Percentiles rank a stretch among this genome's conserved stretches.
phyloP scores from a whole-genome alignment of 2,329 filamentous ascomycete species.

The Fusarium hostae region DNA sequence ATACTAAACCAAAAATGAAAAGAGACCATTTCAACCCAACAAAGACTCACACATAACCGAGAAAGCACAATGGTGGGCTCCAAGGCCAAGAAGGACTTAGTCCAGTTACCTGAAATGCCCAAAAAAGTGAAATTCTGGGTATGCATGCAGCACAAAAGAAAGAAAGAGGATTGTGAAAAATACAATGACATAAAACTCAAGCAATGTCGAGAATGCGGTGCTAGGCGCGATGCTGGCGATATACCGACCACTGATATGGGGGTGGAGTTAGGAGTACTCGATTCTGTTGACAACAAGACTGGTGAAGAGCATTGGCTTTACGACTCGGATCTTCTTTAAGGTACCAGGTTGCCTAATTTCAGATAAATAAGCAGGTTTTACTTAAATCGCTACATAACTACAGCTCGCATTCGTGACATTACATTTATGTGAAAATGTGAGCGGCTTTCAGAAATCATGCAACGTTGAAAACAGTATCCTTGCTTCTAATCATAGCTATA shows the following conservation, averaged over 20 bases:
- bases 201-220: background rate
- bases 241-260: background rate
- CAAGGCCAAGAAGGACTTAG: too few species aligned
- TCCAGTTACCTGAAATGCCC: background rate
- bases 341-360: accelerated
- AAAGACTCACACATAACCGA: background rate
- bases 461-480: accelerated
- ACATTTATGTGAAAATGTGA: background rate
- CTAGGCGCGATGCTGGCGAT: background rate
- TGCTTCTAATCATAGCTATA: accelerated
- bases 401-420: background rate
- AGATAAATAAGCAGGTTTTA: too few species aligned
- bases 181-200: background rate
- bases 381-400: background rate
- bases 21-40: too few species aligned
- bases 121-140: background rate
- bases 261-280: conserved; percentile 1
- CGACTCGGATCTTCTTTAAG: background rate
- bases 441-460: too few species aligned
- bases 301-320: conserved; percentile 14
- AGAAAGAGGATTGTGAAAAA: background rate
- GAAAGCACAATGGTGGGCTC: background rate
- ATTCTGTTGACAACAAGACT: background rate
- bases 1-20: background rate
- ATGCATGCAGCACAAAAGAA: background rate